Evolutionary conservation across 2,329 filamentous ascomycete species (phyloP), one percentile per base, ranked within the genome.

Genomic region (Xylariomycetidae sp.): DNA sequence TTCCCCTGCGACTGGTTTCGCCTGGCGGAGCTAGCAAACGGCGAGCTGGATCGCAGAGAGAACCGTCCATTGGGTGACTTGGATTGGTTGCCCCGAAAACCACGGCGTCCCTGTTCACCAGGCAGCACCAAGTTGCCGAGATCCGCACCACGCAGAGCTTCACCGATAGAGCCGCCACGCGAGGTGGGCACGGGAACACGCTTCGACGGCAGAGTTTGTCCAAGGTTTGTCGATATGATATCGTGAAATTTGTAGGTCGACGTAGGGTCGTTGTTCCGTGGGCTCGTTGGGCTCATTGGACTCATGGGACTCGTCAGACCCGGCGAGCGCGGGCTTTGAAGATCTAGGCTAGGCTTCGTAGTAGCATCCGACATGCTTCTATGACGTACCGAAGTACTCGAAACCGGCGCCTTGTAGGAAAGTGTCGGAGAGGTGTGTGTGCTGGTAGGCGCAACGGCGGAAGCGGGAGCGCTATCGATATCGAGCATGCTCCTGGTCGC

Each of bases 231-330:
- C 12, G 72, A 70, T 31, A 74, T 57, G 38, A 75, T 80, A 44
- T 70, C 74, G 13, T 70, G 69, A 48, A 83, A 83, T 47, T 80
- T 76, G 53, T 82, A 83, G 27, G 67, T 67, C 20, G 68, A 58
- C 3, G 68, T 73, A 3, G 64, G 66, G 42, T 79, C 63, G 19
- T 41, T 46, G 38, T 38, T 48, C 27, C 45, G 49, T 11, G 46
- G 36, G 34, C 34, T 45, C 9, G 37, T n/a, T n/a, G n/a, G n/a
- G n/a, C n/a, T n/a, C n/a, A n/a, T n/a, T 27, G 44, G 42, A 36
- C 25, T 30, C 34, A 42, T 33, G 8, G 19, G 32, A 32, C 8
- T 8, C 8, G 20, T 25, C 6, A 39, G 31, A 11, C 31, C 36
- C 33, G 46, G 50, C 37, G 61, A 51, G 38, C 67, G 57, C 1